These are phyloP conservation scores for Cladochytrium replicatum DNA, from an alignment of 192 early-diverging fungal genomes.

Conservation along the genomic window DNA sequence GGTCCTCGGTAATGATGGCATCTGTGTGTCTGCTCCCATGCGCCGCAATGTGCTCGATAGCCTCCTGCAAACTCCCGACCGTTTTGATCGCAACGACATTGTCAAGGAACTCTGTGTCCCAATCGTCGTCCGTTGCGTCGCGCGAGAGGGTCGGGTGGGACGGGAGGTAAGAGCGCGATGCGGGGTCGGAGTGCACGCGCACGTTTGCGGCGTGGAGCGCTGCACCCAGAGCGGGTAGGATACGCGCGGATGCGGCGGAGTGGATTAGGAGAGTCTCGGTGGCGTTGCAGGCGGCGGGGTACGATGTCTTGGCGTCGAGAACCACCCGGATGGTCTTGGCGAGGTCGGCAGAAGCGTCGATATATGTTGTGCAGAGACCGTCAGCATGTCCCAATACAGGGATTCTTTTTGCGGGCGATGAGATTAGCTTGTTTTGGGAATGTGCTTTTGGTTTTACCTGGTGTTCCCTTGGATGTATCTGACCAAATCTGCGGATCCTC, in stretches of 20 bases:
- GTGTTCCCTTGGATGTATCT: constrained; percentile 86
- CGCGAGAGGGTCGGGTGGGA: constrained; percentile 17
- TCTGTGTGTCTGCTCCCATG: constrained; percentile 96
- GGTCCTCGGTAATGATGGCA: constrained; percentile 77
- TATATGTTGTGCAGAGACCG: constrained; percentile 85
- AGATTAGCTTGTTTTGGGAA: constrained; percentile 1
- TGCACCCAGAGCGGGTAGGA: constrained; percentile 38
- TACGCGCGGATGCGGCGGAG: constrained; percentile 26
- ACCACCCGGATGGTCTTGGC: constrained; percentile 66
- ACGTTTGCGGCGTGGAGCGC: constrained; percentile 54
- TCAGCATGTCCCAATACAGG: constrained; percentile 99
- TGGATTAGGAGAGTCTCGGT: constrained; percentile 91
- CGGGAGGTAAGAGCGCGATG: constrained; percentile 22
- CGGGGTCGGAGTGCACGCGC: constrained; percentile 47
- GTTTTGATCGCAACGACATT: constrained; percentile 72
- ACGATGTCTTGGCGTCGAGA: constrained; percentile 80
- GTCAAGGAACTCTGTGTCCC: constrained; percentile 86
- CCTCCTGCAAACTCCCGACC: constrained; percentile 62
- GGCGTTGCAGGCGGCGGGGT: constrained; percentile 94
- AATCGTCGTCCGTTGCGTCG: constrained; percentile 50
- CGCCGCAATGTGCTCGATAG: constrained; percentile 86
- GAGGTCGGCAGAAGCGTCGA: constrained; percentile 76
- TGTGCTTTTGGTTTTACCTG: too few species aligned
- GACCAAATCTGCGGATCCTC: constrained; percentile 87
- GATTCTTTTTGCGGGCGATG: constrained; percentile 45